Base-by-base conservation (phyloP, 306 rosid species). In the Trifolium fragiferum region DNA sequence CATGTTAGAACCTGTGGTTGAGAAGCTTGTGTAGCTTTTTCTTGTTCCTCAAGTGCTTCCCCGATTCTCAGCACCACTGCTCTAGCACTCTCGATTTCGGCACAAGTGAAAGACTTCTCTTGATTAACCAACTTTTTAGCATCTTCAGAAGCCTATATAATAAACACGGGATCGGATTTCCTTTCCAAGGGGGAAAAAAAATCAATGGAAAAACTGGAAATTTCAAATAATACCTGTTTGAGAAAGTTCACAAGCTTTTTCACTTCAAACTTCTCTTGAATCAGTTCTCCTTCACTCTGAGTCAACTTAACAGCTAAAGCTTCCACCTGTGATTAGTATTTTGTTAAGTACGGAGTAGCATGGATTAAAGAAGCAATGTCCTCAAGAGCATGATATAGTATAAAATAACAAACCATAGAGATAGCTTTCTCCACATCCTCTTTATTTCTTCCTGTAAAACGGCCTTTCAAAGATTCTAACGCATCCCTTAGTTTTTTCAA, bases 201-300 rank as follows among this genome's bases (percentile, higher is more conserved):
- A 20, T 40, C 18, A 53, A 16, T 57, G 23, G 73, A 55, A 57
- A 63, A 40, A 49, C 65, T 30, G 44, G 16, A 63, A 58, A 69
- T 25, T 35, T 30, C 41, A 74, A 41, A 33, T 21, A 43, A 49
- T 38, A 91, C 98, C 96, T 94, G 97, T 81, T 94, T 94, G 84
- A 94, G 98, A 87, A 88, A 94, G 89, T 81, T 88, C 16, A 86
- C 91, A 30, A 94, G 89, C 88, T 88, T 91, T 77, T 94, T 90
- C 88, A 94, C 97, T 94, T 94, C 98, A 85, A 90, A 91, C 90
- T 94, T 94, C 80, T 94, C 98, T 74, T 94, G 98, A 82, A 94
- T 94, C 87, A 94, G 69, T 68, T 94, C 98, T 78, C 98, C 98
- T 87, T 94, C 98, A 49, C 90, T 88, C 83, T 94, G 97, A 76